Evolutionary conservation across 768 basidiomycete genomes (phyloP), one percentile per base, ranked within the genome.

Genomic region (Pleurotus tuber-regium): DNA sequence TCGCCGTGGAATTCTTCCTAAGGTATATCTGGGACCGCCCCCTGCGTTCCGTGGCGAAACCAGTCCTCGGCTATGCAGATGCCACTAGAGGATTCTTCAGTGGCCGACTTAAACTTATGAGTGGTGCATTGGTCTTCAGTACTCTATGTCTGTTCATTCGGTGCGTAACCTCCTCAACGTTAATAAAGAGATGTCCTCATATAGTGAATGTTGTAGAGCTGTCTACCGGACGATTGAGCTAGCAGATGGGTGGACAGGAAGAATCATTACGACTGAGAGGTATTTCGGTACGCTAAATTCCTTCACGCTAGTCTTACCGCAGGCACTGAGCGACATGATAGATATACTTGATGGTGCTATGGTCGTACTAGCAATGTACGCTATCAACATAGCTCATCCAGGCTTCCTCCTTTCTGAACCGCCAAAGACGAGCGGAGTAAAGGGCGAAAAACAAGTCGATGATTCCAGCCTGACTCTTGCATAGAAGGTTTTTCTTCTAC

Each of bases 161-260:
- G 73, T 77, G 50, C 21, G 70, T 58, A 6, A 41, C 8, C 36
- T 10, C 23, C 41, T n/a, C n/a, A n/a, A n/a, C n/a, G n/a, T n/a
- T n/a, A n/a, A n/a, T n/a, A n/a, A n/a, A n/a, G n/a, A n/a, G n/a
- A n/a, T n/a, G n/a, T n/a, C n/a, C n/a, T n/a, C n/a, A n/a, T n/a
- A n/a, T 48, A 33, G 14, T 55, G 10, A n/a, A 5, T n/a, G 16
- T 4, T 14, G 25, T 50, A 81, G 77, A 26, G 68, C 76, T 18
- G 61, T 82, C 2, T 83, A 83, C 58, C 75, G 80, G 49, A 75
- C 72, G 3, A 68, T 78, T 52, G 79, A 82, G 62, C 68, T 83
- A 1, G 55, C 67, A 8, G 73, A 76, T 51, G 78, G 80, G 0
- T 83, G 79, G 79, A 61, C 58, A 21, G 80, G 82, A 7, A 61